Base-by-base conservation (phyloP, 371 early-diverging fungal species). In the Zopfochytrium polystomum region DNA sequence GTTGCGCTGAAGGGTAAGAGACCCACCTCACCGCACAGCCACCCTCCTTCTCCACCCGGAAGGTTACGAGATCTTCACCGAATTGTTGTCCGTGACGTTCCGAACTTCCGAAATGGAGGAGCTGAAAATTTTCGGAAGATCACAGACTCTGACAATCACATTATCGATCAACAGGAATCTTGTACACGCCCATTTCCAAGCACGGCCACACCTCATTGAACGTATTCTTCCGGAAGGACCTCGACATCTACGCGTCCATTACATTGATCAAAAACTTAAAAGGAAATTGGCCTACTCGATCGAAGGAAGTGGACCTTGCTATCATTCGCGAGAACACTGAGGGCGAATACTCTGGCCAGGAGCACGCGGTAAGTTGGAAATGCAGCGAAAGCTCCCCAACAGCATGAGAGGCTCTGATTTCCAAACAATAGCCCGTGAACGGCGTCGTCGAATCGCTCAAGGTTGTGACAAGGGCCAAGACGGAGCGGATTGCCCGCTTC, bases 321-420 rank as follows among this genome's bases (percentile, higher is more conserved):
- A 92, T 97, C 65, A 94, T 97, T 72, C 91, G 98, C 81, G 98
- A 97, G 77, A 97, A 97, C 82, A 97, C 96, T 26, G 98, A 97
- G 78, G 98, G 98, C 65, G 96, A 96, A 81, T 97, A 97, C 83
- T 89, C 93, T 70, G 98, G 98, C 18, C 82, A 95, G 58, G 98
- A 97, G 81, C 98, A 97, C 81, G 85, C 90, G 64, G 85, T 86
- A 71, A 65, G 66, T 61, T 22, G 29, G 15, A 30, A 2, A 27
- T 47, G 6, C 23, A n/a, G n/a, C n/a, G n/a, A n/a, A n/a, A n/a
- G n/a, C n/a, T n/a, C n/a, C n/a, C n/a, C n/a, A n/a, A 13, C 13
- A 15, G 35, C 15, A n/a, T 33, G 42, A 44, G 22, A 46, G 11
- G 45, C 18, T 51, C 13, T 9, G 9, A 47, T 47, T 7, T 47